These are phyloP conservation scores for Annona squamosa DNA, from an alignment of 164 flowering plant genomes.

Conservation along the genomic window DNA sequence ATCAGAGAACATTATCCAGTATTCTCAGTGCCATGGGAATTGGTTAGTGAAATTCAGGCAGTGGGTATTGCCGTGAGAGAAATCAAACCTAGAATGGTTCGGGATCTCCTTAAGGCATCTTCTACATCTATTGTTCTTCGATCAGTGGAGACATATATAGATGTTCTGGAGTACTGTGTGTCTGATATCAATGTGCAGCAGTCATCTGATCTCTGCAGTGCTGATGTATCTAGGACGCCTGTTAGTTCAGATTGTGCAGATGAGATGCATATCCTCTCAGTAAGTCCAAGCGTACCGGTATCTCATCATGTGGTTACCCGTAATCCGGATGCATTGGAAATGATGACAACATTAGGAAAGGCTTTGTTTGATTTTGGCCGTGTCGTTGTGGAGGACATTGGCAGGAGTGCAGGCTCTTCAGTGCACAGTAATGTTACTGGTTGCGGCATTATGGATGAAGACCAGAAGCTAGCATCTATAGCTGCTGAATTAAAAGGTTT, in stretches of 20 bases:
- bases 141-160: conserved; percentile 72
- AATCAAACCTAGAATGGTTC: conserved; percentile 94
- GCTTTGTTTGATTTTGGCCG: conserved; percentile 87
- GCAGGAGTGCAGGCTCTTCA: conserved; percentile 56
- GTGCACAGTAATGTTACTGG: conserved; percentile 24
- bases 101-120: conserved; percentile 70
- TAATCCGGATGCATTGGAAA: conserved; percentile 54
- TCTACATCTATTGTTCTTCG: conserved; percentile 60
- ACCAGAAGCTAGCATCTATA: conserved; percentile 29
- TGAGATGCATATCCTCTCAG: conserved; percentile 14
- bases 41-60: conserved; percentile 81
- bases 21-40: conserved; percentile 95
- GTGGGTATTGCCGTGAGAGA: conserved; percentile 72
- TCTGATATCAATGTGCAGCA: conserved; percentile 58
- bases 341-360: conserved; percentile 78
- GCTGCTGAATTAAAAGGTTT: conserved; percentile 70
- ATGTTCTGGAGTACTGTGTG: conserved; percentile 92
- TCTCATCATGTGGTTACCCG: conserved; percentile 32
- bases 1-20: conserved; percentile 97
- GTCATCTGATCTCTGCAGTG: conserved; percentile 19
- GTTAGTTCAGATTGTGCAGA: conserved; percentile 11
- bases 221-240: conserved; percentile 18
- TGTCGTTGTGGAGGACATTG: conserved; percentile 92
- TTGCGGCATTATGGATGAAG: conserved; percentile 23
- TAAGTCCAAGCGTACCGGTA: conserved; percentile 24